Base-by-base conservation (phyloP, 306 rosid species). In the Aeschynomene evenia region DNA sequence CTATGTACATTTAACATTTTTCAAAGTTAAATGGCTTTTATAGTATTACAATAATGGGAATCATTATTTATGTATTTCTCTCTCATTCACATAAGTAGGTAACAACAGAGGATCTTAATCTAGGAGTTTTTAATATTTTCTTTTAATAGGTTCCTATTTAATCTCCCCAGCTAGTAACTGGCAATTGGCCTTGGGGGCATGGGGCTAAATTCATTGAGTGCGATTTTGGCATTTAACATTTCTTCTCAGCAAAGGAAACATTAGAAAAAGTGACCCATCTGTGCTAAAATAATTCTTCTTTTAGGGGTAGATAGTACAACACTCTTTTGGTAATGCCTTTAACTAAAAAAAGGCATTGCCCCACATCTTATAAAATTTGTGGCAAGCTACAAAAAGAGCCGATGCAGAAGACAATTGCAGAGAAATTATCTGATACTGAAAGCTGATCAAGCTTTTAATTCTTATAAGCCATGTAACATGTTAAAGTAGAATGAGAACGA, bases 241-340 rank as follows among this genome's bases (percentile, higher is more conserved):
- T 77, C 77, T 57, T 63, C 62, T 67, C 37, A 50, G 68, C 67
- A 66, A 77, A 81, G 73, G 39, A 80, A 80, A 70, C 73, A n/a
- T 29, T 60, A 53, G 26, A 9, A 74, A 56, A n/a, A 42, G 23
- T 24, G 2, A 42, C 15, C 56, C 34, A 14, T 68, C 23, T 73
- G 40, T 18, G 63, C 71, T 62, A 31, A 55, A 55, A 62, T 74
- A 19, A 66, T 4, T 70, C 39, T 33, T n/a, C 15, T 45, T 45
- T 1, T 37, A 4, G 13, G 20, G 51, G 7, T 45, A 45, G 51
- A 45, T 15, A 14, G 64, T 12, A 28, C 39, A 55, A 9, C 66
- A 53, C 22, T 33, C 60, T 33, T 65, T 49, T 24, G 57, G 61
- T n/a, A 7, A 63, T 68, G 57, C 43, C 40, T 36, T 63, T 62